Base-by-base conservation (phyloP, 441 rosid species). In the Populus hybrid region DNA sequence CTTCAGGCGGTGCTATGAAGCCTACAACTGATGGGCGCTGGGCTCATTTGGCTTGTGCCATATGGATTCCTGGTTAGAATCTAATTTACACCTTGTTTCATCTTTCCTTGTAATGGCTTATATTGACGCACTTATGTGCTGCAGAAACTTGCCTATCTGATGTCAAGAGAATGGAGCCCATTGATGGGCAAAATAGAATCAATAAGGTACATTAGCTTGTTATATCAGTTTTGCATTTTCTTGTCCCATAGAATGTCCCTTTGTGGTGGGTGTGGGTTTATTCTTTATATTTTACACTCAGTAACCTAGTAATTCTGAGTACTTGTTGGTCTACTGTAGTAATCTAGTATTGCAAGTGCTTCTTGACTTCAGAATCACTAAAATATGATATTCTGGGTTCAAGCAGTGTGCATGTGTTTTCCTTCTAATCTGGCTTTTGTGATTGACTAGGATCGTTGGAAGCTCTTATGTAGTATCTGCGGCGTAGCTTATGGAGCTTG, bases 1-100 rank as follows among this genome's bases (percentile, higher is more conserved):
- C 69, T 74, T 73, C 70, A 97, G 99, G 98, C 28, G 99, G 99
- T 71, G 98, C 98, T 35, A 93, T 97, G 98, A 97, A 97, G 86
- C 99, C 97, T 72, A 94, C 99, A 34, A 88, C 93, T 75, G 98
- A 97, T 84, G 97, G 93, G 61, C 93, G 91, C 40, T 97, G 98
- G 99, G 98, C 98, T 79, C 99, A 97, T 88, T 83, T 94, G 88
- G 95, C 99, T 63, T 97, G 99, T 88, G 99, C 99, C 76, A 97
- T 97, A 83, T 94, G 99, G 99, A 97, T 97, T 82, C 99, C 98
- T 82, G 99, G 99, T 94, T 78, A 65, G 91, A 85, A 38, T 46
- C 79, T 81, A 19, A 70, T 26, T 69, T 69, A 36, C 61, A 28
- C 34, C 70, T 83, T 30, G 67, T 79, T 67, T 71, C 34, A 14